phyloP scores from a whole-genome alignment of 768 basidiomycete species.

The Suillus clintonianus region DNA sequence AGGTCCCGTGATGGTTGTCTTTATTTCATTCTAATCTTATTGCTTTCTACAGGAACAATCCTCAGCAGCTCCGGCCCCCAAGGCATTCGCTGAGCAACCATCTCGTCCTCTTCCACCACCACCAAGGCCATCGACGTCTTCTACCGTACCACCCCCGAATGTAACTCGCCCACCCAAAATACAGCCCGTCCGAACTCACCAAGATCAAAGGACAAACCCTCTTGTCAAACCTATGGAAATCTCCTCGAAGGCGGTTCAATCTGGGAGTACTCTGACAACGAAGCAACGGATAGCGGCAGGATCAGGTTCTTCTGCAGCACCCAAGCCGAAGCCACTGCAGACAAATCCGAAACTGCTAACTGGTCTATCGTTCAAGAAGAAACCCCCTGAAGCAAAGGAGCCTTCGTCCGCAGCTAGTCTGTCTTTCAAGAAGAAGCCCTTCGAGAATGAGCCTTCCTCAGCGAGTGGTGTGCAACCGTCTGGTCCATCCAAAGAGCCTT shows the following conservation, averaged over 20 bases:
- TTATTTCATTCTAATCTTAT: neutral
- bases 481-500: constrained; percentile 8
- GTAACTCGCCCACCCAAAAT: constrained; percentile 17
- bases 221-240: constrained; percentile 33
- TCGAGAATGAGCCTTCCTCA: neutral
- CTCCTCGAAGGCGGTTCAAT: constrained; percentile 21
- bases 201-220: constrained; percentile 31
- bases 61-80: neutral
- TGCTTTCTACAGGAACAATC: neutral
- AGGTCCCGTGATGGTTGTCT: neutral
- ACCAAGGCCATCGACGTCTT: neutral
- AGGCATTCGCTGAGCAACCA: neutral
- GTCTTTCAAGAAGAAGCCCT: neutral
- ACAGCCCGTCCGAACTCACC: constrained; percentile 24
- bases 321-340: constrained; percentile 37
- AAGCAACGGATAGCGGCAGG: constrained; percentile 50
- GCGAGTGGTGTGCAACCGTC: neutral
- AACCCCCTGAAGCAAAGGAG: constrained; percentile 21
- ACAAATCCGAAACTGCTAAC: constrained; percentile 25
- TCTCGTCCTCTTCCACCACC: constrained; percentile 1
- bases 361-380: constrained; percentile 49
- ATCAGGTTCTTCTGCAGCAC: constrained; percentile 33
- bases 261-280: constrained; percentile 45
- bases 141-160: constrained; percentile 3
- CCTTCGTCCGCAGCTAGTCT: too few relatives aligned